Conservation (phyloP, 345 rosid species). For the Nasturtium officinale region DNA sequence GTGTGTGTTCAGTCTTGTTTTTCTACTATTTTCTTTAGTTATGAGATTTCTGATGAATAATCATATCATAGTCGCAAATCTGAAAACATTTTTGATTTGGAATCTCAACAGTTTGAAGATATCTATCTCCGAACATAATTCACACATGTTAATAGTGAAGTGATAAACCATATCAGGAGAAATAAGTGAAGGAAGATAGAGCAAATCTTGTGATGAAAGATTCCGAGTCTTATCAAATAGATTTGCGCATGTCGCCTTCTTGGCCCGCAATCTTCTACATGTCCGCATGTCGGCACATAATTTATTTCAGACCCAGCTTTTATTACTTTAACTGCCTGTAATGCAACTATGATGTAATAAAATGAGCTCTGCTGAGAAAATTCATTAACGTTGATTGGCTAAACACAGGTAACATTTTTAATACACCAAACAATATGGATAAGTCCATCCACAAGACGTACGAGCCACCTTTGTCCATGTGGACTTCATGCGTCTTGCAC, state of each 20-base stretch:
- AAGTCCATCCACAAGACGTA: conserved; percentile 16
- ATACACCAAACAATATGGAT: conserved; percentile 1
- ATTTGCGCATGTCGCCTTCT: conserved; percentile 38
- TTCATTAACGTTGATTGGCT: neutral
- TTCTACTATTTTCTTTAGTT: neutral
- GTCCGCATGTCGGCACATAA: conserved; percentile 30
- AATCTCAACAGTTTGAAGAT: neutral
- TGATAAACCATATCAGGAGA: neutral
- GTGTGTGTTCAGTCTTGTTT: neutral
- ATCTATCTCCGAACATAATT: neutral
- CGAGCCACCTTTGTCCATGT: conserved; percentile 26
- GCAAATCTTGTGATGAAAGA: conserved; percentile 27
- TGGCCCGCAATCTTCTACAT: conserved; percentile 31
- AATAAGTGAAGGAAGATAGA: conserved; percentile 2
- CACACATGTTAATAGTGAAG: neutral
- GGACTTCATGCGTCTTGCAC: conserved; percentile 42
- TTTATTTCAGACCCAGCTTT: conserved; percentile 28
- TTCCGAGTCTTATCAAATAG: conserved; percentile 34
- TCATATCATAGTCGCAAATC: neutral
- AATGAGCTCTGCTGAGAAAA: conserved; percentile 9
- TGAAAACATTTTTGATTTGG: neutral
- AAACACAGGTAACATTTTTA: neutral
- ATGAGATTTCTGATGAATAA: neutral
- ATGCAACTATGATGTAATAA: conserved; percentile 27
- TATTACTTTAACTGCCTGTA: conserved; percentile 10